Conservation (phyloP, 208 protist species). For the Acanthamoeba lenticulata region DNA sequence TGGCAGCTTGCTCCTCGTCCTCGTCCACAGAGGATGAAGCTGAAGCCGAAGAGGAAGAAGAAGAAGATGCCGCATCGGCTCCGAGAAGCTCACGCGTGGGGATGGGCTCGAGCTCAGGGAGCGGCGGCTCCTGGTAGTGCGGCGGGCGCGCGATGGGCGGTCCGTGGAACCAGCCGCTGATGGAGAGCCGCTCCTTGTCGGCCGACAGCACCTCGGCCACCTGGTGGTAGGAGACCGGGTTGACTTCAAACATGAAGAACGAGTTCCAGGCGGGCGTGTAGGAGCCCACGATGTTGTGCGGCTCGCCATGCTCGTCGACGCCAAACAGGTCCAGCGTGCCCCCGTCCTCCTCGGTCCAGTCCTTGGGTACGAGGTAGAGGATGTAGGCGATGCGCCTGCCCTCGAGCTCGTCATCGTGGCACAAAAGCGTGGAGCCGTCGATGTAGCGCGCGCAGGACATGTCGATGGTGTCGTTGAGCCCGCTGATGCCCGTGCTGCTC, state of each 20-base stretch:
- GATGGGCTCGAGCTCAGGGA: neutral
- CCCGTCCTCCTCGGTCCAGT: conserved; percentile 27
- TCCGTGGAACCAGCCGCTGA: conserved; percentile 58
- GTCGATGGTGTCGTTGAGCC: conserved; percentile 49
- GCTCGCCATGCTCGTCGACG: neutral
- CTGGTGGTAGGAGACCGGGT: neutral
- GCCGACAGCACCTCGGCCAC: neutral
- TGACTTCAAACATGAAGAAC: conserved; percentile 37
- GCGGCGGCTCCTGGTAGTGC: conserved; percentile 24
- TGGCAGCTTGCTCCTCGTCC: neutral
- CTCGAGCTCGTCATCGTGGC: conserved; percentile 58
- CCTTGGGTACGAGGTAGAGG: conserved; percentile 63
- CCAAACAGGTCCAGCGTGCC: conserved; percentile 41
- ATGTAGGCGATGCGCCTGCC: conserved; percentile 52
- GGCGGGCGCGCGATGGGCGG: neutral
- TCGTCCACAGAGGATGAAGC: neutral
- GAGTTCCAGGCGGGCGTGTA: conserved; percentile 33
- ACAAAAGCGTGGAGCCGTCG: conserved; percentile 33
- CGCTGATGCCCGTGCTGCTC: neutral
- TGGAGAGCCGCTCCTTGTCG: conserved; percentile 26
- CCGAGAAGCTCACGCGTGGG: neutral
- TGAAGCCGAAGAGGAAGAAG: neutral
- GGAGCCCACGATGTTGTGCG: conserved; percentile 4
- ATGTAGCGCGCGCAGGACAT: conserved; percentile 30
- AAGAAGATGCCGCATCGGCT: no score